Percentiles rank a stretch among this genome's conserved stretches.
These are phyloP conservation scores for Phytopythium oedochilum DNA, from an alignment of 352 stramenopile species.

Conservation along the genomic window DNA sequence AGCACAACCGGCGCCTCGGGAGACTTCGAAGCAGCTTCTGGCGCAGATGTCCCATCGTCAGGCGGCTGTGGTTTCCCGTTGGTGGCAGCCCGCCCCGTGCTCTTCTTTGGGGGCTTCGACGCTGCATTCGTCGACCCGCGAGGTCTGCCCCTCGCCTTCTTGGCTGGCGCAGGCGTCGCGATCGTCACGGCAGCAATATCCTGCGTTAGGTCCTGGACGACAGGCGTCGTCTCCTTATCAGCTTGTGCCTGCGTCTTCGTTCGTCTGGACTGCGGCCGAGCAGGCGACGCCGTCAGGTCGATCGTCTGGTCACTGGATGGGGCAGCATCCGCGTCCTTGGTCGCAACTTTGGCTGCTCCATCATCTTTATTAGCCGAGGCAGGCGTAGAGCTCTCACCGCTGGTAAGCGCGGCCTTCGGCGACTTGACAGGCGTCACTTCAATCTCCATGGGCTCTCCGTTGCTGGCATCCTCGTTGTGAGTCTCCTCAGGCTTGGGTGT, in stretches of 20 bases:
- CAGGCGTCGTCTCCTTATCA: constrained; percentile 10
- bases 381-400: not conserved
- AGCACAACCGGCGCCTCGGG: constrained; percentile 23
- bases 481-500: not conserved
- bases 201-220: constrained; percentile 3
- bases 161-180: not conserved
- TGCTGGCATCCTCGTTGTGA: not conserved
- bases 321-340: not conserved
- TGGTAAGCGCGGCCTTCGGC: not conserved
- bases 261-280: not conserved
- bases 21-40: constrained; percentile 6
- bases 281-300: constrained; percentile 13
- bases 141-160: constrained; percentile 2
- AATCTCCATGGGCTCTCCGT: not conserved
- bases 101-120: constrained; percentile 17
- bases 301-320: constrained; percentile 2
- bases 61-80: constrained; percentile 3
- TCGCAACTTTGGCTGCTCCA: too few relatives aligned
- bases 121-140: constrained; percentile 4
- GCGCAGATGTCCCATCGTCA: too few relatives aligned
- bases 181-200: not conserved
- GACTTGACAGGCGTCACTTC: not conserved
- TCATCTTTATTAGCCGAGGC: not conserved
- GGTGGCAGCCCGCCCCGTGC: constrained; percentile 6
- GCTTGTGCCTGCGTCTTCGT: constrained; percentile 1